Evolutionary conservation across 768 basidiomycete species (phyloP), one percentile per base, ranked within the genome.

Genomic region (Lactarius akahatsu): DNA sequence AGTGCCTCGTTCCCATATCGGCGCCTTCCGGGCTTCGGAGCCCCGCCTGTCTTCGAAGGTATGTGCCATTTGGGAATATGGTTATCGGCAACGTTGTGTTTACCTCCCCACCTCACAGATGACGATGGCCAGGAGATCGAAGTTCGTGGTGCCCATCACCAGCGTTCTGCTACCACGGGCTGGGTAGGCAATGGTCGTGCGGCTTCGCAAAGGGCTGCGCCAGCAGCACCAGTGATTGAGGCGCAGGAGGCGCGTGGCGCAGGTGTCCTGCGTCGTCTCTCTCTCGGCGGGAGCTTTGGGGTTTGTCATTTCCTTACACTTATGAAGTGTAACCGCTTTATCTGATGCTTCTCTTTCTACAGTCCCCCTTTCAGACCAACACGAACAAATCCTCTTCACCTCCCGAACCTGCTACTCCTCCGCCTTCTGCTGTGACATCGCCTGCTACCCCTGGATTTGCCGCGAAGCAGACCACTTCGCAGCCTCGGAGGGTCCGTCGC

Each of bases 261-360:
- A 16, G 89, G 86, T 63, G 79, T 93, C 34, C 76, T 94, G 66
- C 83, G 91, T 59, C 83, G 92, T 61, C 86, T 94, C 62, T 92
- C 91, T 43, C 79, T 94, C 11, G 85, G 88, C 60, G 76, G 78
- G 52, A 78, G 83, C 23, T 82, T 90, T 70, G 85, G 81, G 80
- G 91, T 90, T 70, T 72, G 85, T 65, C 78, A 30, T 57, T 4
- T 7, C 41, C 23, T 43, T 30, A 52, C 30, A 43, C 58, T 26
- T 18, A 60, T 57, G 55, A 28, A 40, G 1, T 60, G 18, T 56
- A 11, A 11, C 15, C 59, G 40, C n/a, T 57, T 45, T 61, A 66
- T 13, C 69, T 64, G 67, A 71, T 30, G 15, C 15, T 40, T 16
- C 10, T 71, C 63, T 62, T 47, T 50, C 61, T 66, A 34, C 60